Base-by-base conservation (phyloP, 2,329 filamentous ascomycete species). In the Aspergillus japonicus region DNA sequence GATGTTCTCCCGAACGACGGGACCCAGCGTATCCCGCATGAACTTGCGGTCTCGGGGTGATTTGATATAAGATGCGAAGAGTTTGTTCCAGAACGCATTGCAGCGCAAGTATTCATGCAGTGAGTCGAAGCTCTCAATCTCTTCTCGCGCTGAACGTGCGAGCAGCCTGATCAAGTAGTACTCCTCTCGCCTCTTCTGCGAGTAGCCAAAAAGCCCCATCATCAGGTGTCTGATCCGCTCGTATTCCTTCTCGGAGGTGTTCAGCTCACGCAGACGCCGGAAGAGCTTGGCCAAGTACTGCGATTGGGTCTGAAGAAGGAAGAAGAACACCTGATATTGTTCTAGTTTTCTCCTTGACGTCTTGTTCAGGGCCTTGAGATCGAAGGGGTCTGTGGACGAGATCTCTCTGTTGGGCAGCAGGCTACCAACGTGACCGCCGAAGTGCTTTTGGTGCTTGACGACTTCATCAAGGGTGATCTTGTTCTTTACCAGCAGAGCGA, bases 381-480 rank as follows among this genome's bases (percentile, higher is more conserved):
- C 95, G 71, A 96, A 96, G 7, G 95, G 92, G 74, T 97, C 96
- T 62, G 90, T 88, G 2, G 92, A 96, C 1, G 89, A 86, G 62
- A 96, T 93, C 54, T 93, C 87, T n/a, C 87, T 89, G 77, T 95
- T 97, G 59, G 91, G 90, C 52, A 99, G 82, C 31, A 98, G 84
- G 61, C 87, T 90, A 64, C 92, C 89, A 23, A 93, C 88, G 70
- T 95, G 90, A 2, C 94, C 93, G 58, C 95, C 95, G 69, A 95
- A 97, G 74, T 96, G 96, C 80, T 90, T 94, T 72, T 99, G 95
- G 73, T 98, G 95, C 69, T 92, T 92, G 57, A 99, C 91, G 29
- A 99, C 95, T 77, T 99, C 96, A 71, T 99, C 95, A 4, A 99
- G 83, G 0, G 95, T 98, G 71, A 99, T 99, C 78, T 99, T 99